These are phyloP conservation scores for Trichaptum fuscoviolaceum DNA, from an alignment of 768 basidiomycete genomes.

Conservation along the genomic window DNA sequence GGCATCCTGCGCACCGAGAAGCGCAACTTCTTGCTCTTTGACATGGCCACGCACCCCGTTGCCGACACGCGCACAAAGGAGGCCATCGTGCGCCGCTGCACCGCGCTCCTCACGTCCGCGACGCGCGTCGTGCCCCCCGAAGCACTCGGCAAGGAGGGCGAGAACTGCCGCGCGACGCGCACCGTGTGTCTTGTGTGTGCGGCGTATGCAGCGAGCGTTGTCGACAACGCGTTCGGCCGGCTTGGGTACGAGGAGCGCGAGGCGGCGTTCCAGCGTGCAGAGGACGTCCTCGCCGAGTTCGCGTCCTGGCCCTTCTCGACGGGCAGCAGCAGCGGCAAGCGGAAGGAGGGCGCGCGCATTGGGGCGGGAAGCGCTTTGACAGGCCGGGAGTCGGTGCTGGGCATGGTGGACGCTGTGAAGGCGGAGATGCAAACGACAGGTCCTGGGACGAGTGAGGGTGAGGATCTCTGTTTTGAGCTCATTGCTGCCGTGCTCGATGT, in stretches of 20 bases:
- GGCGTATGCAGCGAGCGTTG: conserved; percentile 90
- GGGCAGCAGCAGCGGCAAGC: conserved; percentile 33
- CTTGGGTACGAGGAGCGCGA: conserved; percentile 92
- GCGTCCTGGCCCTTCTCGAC: conserved; percentile 73
- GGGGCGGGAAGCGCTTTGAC: conserved; percentile 48
- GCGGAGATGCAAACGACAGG: conserved; percentile 48
- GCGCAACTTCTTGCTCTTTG: conserved; percentile 96
- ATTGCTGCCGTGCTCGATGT: conserved; percentile 92
- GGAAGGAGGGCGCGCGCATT: conserved; percentile 38
- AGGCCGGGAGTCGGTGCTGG: conserved; percentile 66
- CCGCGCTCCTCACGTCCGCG: conserved; percentile 73
- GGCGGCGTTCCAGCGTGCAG: conserved; percentile 87
- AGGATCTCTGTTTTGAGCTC: conserved; percentile 86
- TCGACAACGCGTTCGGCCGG: conserved; percentile 89
- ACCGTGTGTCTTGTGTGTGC: conserved; percentile 86
- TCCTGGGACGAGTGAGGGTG: conserved; percentile 40
- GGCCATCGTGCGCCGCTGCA: conserved; percentile 68
- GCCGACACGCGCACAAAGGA: conserved; percentile 91
- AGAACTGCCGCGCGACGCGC: conserved; percentile 73
- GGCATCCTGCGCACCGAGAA: conserved; percentile 99
- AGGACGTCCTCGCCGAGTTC: conserved; percentile 93
- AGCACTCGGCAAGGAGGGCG: conserved; percentile 72
- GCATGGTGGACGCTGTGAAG: conserved; percentile 67
- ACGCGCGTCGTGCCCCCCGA: conserved; percentile 73
- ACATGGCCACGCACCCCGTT: conserved; percentile 99